Percentiles rank a stretch among this genome's conserved stretches.
Conservation (phyloP, 495 filamentous ascomycete species). For the Penicillium cataractarum region DNA sequence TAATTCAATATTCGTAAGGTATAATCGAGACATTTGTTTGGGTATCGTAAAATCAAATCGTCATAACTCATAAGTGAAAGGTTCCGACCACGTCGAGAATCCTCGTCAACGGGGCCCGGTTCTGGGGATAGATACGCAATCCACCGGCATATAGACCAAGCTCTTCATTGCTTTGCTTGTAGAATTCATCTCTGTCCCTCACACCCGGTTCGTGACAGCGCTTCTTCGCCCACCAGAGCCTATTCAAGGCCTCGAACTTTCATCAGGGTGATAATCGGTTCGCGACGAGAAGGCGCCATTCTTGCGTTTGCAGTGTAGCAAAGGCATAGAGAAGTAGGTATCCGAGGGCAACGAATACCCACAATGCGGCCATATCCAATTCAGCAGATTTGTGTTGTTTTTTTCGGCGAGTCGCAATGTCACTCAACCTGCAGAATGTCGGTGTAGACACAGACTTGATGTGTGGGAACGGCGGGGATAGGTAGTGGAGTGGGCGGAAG, state of each 20-base stretch:
- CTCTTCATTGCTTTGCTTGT: neutral
- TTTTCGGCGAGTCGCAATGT: too few species aligned
- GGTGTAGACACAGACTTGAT: neutral
- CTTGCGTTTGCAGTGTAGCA: constrained; percentile 31
- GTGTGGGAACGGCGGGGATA: neutral
- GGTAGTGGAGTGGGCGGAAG: neutral
- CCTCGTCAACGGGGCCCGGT: too few species aligned
- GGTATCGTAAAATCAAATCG: constrained; percentile 18
- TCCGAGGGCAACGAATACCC: constrained; percentile 44
- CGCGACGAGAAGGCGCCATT: constrained; percentile 9
- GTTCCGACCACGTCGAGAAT: neutral
- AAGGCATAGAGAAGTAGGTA: constrained; percentile 49
- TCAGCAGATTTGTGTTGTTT: constrained; percentile 9
- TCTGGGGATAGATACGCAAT: neutral
- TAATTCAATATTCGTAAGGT: neutral
- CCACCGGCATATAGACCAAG: neutral
- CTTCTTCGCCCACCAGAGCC: neutral
- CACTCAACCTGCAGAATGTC: neutral
- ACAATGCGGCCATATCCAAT: constrained; percentile 36
- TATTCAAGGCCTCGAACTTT: neutral
- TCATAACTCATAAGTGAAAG: constrained; percentile 4
- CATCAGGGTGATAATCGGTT: constrained; percentile 29
- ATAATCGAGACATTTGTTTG: neutral
- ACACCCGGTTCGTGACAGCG: neutral
- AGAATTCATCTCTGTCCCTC: neutral